These are phyloP conservation scores for Skeletonema menzelii DNA, from an alignment of 108 stramenopile species.

Conservation along the genomic window DNA sequence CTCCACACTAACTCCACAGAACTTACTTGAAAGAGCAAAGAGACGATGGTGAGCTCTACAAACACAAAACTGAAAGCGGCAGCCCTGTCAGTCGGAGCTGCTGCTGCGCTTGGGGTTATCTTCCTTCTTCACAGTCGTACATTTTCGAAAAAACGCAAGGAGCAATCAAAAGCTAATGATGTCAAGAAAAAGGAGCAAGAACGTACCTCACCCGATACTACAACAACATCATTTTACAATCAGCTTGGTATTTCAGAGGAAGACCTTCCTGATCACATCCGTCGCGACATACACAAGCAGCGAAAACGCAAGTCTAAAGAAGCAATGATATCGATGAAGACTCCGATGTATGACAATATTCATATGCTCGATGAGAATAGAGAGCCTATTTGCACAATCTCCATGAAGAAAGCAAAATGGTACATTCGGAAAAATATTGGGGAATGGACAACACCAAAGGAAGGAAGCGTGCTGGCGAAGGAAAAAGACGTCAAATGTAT, in stretches of 20 bases:
- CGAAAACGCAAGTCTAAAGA: slow-evolving; percentile 61
- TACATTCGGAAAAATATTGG: slow-evolving; percentile 74
- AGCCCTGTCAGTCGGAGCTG: background rate
- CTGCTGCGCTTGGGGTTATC: background rate
- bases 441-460: slow-evolving; percentile 39
- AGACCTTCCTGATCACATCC: slow-evolving; percentile 62
- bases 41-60: background rate
- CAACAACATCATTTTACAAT: background rate
- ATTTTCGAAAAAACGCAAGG: background rate
- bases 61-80: background rate
- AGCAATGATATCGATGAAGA: slow-evolving; percentile 71
- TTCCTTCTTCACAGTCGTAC: background rate
- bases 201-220: background rate
- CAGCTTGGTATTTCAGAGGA: slow-evolving; percentile 14
- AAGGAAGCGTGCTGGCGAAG: slow-evolving; percentile 8
- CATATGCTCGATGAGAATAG: slow-evolving; percentile 68
- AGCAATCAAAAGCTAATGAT: background rate
- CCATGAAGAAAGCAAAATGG: slow-evolving; percentile 83
- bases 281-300: slow-evolving; percentile 69
- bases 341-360: slow-evolving; percentile 86
- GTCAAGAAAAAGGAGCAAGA: background rate
- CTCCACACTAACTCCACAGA: too few relatives aligned
- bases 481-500: slow-evolving; percentile 40
- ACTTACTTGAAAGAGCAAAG: too few relatives aligned
- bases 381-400: slow-evolving; percentile 63